Evolutionary conservation across 768 basidiomycete species (phyloP), one percentile per base, ranked within the genome.

Genomic region (Leucosporidium scottii): DNA sequence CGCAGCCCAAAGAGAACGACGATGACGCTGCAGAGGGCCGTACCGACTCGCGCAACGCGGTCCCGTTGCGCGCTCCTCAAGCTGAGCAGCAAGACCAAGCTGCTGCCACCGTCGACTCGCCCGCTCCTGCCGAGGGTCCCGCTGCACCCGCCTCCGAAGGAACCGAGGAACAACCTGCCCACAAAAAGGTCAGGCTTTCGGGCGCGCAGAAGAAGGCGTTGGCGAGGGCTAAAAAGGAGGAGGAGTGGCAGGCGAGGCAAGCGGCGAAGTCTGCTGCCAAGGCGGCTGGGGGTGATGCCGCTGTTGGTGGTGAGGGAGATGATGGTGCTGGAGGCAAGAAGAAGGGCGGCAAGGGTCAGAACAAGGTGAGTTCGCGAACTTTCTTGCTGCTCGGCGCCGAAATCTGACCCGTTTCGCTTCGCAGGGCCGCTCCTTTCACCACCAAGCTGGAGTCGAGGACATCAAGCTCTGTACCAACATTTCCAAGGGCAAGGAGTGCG

Each of bases 391-490:
- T 89, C 23, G 82, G 84, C 62, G 93, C 93, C 74, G 88, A 89
- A 3, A 13, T n/a, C 39, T 59, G 36, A 25, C 44, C 9, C 18
- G 10, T 48, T 56, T 8, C 3, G 9, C 15, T 59, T n/a, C 5
- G 20, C 55, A 69, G 68, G 55, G 31, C 34, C 68, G 72, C 30
- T 62, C 54, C 31, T 73, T 70, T 30, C 66, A 73, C 63, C 55
- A 69, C 54, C 27, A 30, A 20, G 72, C 68, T 7, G 72, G 72
- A 1, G 25, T 61, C 9, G 57, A 62, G 36, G 68, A 61, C 54
- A 78, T 91, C 4, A 86, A 91, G 44, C 79, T 97, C 31, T 97
- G 93, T 79, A 88, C 86, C 84, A 84, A 82, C 61, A 79, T 91
- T 61, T 92, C 90, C 4, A 84, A 82, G 61, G 89, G 87, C 0